phyloP scores from a whole-genome alignment of 2,329 filamentous ascomycete species.

The Colletotrichum graminicola region DNA sequence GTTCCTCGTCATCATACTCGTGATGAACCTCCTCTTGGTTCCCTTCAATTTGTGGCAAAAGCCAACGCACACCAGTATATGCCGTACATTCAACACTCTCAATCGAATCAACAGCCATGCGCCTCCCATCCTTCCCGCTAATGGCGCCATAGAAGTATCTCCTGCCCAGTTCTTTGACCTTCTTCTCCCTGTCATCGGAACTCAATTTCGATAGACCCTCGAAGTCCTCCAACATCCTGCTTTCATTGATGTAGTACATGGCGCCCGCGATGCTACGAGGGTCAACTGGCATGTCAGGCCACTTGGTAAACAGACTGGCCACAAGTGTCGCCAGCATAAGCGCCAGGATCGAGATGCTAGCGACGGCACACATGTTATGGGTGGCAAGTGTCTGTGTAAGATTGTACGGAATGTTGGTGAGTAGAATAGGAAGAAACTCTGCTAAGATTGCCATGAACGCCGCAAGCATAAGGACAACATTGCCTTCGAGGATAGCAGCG shows the following conservation, averaged over 20 bases:
- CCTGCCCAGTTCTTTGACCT: conserved; percentile 34
- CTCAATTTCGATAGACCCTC: conserved; percentile 38
- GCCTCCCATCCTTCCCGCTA: conserved; percentile 1
- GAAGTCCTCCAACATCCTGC: conserved; percentile 38
- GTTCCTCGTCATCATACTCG: background rate
- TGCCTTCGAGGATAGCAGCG: conserved; percentile 50
- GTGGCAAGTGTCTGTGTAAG: conserved; percentile 55
- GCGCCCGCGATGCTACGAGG: conserved; percentile 60
- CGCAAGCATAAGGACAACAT: conserved; percentile 56
- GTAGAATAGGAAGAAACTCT: conserved; percentile 63
- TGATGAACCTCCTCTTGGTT: background rate
- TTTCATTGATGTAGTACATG: conserved; percentile 56
- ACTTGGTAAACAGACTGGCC: conserved; percentile 56
- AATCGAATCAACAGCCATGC: conserved; percentile 34
- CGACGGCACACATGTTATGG: conserved; percentile 56
- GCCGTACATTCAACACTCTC: conserved; percentile 34
- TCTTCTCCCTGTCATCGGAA: conserved; percentile 24
- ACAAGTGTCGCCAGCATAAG: conserved; percentile 58
- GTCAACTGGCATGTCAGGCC: conserved; percentile 60
- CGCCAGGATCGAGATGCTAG: conserved; percentile 55
- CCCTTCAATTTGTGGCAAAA: background rate
- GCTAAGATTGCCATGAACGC: conserved; percentile 59
- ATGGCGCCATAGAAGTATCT: conserved; percentile 47
- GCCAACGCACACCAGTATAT: conserved; percentile 19
- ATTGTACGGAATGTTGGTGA: conserved; percentile 63